Base-by-base conservation (phyloP, 2,329 filamentous ascomycete species). In the Alternaria brassicicola region DNA sequence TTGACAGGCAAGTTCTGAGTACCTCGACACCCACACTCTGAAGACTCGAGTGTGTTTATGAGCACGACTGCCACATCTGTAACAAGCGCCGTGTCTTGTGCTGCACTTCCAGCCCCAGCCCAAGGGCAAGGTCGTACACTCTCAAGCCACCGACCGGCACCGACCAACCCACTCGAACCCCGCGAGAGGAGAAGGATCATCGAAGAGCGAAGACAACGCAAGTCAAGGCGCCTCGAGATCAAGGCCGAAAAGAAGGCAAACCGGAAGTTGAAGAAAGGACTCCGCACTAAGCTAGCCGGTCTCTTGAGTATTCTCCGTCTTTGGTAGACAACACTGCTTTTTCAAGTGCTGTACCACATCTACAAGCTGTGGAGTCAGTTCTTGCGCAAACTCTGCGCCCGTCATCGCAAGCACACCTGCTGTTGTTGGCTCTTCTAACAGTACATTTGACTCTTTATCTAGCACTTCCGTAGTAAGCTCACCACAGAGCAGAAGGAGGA, bases 161-260 rank as follows among this genome's bases (percentile, higher is more conserved):
- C 23, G 6, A 49, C 46, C 17, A 23, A 54, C 23, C 55, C 51
- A 6, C 38, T 26, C 15, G 48, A 45, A 12, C 55, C 56, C 28
- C 36, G 9, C 15, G 45, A 50, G 2, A 42, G 41, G 5, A 26
- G 15, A 9, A 45, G n/a, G 13, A 41, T 33, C 3, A 55, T 58
- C 21, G 41, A 55, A 21, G 26, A 59, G 17, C 38, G 51, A n/a
- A 36, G 9, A 45, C 47, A 41, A 35, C 56, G 33, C n/a, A 51
- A 50, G 4, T 31, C 50, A 13, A 48, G 25, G 12, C 31, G 36
- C 8, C 38, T 46, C 2, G 26, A 33, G 38, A 26, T n/a, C 6
- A 50, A 21, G 12, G 38, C 51, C 0, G 48, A 46, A 26, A 35
- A 28, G 25, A 41, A 28, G 10, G 39, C 45, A 10, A 28, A 21